Evolutionary conservation across 176 grass and related monocot species (phyloP).

Genomic region (Musa acuminata): DNA sequence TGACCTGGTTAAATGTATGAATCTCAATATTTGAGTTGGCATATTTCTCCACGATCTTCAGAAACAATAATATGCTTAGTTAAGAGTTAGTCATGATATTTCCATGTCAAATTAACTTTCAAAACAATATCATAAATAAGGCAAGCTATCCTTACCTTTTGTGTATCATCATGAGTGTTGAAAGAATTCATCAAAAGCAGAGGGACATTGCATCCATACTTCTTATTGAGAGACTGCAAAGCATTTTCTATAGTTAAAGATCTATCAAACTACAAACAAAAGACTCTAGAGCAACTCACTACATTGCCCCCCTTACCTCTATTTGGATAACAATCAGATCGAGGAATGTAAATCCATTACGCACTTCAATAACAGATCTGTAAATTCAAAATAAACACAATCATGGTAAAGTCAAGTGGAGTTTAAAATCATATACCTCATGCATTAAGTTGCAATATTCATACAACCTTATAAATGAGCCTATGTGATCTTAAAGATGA

Average conservation of each 20-base stretch:
- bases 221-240: constrained; percentile 75
- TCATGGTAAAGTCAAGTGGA: no score
- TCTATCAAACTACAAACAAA: neutral
- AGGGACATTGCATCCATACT: constrained; percentile 86
- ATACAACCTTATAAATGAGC: neutral
- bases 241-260: neutral
- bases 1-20: constrained; percentile 89
- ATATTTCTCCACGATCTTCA: constrained; percentile 93
- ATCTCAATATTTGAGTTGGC: constrained; percentile 62
- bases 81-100: neutral
- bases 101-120: neutral
- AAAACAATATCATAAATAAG: neutral
- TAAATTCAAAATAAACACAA: neutral
- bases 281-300: neutral
- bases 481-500: neutral
- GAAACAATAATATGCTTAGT: neutral
- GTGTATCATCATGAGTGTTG: constrained; percentile 88
- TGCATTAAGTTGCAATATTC: neutral
- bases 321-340: constrained; percentile 95
- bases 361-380: constrained; percentile 93
- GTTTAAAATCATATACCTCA: neutral
- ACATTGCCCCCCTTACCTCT: constrained; percentile 29
- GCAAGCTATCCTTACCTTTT: constrained; percentile 34
- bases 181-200: constrained; percentile 98
- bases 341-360: constrained; percentile 83